A percentile compares a stretch with the other conserved stretches of the same genome.
phyloP scores from a whole-genome alignment of 768 basidiomycete species.

The Naganishia friedmannii region DNA sequence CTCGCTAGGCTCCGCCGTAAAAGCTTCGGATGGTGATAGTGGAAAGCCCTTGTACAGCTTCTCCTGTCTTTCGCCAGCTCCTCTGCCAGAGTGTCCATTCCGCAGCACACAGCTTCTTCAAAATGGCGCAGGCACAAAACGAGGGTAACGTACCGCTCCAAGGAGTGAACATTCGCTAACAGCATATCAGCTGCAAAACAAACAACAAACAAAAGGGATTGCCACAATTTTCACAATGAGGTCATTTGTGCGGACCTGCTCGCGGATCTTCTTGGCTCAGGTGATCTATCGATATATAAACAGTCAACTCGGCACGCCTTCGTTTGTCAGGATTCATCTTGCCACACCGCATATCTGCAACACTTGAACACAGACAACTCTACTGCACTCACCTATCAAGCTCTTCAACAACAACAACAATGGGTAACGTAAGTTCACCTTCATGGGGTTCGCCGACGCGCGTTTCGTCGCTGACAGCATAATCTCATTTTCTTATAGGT shows the following conservation, averaged over 20 bases:
- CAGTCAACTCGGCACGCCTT: not conserved
- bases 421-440: conserved; percentile 16
- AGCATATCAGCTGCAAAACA: not conserved
- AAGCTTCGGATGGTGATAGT: conserved; percentile 1
- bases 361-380: not conserved
- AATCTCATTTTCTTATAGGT: not conserved
- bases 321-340: too few relatives aligned
- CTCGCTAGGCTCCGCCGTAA: not conserved
- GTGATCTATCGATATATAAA: not conserved
- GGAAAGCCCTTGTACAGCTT: not conserved
- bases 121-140: too few relatives aligned
- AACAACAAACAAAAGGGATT: not conserved
- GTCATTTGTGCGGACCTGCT: too few relatives aligned
- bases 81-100: too few relatives aligned
- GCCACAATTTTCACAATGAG: not conserved
- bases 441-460: not conserved
- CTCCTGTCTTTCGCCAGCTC: too few relatives aligned
- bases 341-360: too few relatives aligned
- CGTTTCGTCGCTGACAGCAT: not conserved
- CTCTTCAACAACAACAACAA: not conserved
- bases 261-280: not conserved
- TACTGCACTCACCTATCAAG: not conserved
- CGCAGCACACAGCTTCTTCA: too few relatives aligned
- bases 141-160: not conserved
- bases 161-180: not conserved